Evolutionary conservation across 225 moss, liverwort and hornwort genomes (phyloP).

Genomic region (Pseudisothecium myosuroides): DNA sequence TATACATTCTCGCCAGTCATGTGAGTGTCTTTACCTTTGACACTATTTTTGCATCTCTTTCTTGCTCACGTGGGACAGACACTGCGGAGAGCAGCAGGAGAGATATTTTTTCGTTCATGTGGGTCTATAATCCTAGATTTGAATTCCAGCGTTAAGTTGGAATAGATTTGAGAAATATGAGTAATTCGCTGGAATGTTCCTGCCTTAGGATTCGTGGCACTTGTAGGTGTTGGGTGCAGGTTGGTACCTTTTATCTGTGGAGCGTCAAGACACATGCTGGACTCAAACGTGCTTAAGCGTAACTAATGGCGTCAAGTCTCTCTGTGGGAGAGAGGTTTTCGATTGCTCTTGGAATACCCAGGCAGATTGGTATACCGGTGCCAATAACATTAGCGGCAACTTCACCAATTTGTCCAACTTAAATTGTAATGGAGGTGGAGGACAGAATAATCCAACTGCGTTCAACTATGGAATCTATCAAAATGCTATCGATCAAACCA

Average conservation of each 20-base stretch:
- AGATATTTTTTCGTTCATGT: neutral
- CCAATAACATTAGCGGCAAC: too few species aligned
- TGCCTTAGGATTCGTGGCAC: neutral
- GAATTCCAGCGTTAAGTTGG: neutral
- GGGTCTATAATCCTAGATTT: neutral
- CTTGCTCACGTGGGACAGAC: neutral
- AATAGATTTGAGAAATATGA: neutral
- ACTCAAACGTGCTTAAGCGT: neutral
- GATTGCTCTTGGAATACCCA: neutral
- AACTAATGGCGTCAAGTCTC: neutral
- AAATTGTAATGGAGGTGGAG: neutral
- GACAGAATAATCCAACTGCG: neutral
- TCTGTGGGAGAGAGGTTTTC: neutral
- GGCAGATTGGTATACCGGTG: neutral
- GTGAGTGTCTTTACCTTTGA: constrained; percentile 9
- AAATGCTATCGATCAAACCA: neutral
- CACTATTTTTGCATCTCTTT: neutral
- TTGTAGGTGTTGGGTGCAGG: constrained; percentile 66
- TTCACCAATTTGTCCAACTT: neutral
- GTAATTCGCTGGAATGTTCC: neutral
- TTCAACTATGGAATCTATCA: constrained; percentile 42
- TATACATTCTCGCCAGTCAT: constrained; percentile 90
- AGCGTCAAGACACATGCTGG: constrained; percentile 77
- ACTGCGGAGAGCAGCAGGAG: neutral
- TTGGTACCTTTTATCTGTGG: constrained; percentile 81